A percentile compares a stretch with the other conserved stretches of the same genome.
These are phyloP conservation scores for Begonia peltatifolia DNA, from an alignment of 306 rosid species.

Conservation along the genomic window DNA sequence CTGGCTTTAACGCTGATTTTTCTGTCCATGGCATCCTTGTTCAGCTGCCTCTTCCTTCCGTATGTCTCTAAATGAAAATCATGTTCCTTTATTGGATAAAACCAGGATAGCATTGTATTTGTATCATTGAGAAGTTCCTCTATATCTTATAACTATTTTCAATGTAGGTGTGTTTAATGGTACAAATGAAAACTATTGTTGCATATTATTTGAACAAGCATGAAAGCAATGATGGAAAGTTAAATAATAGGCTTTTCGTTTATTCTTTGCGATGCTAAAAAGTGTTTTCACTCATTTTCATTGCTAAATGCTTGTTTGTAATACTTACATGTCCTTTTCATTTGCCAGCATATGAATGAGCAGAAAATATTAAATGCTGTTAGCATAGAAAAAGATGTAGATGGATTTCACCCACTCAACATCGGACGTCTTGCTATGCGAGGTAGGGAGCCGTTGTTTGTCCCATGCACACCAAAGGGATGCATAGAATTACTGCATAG, in stretches of 20 bases:
- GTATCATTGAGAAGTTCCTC: no score
- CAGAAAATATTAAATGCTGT: slow-evolving; percentile 58
- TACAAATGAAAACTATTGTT: no score
- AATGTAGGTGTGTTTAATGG: no score
- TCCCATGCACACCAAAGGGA: slow-evolving; percentile 90
- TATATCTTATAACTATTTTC: no score
- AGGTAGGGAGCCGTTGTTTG: slow-evolving; percentile 69
- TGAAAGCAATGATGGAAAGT: no score
- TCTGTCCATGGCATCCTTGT: slow-evolving; percentile 82
- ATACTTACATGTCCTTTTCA: slow-evolving; percentile 1
- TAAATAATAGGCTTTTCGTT: no score
- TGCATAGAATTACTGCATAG: slow-evolving; percentile 81
- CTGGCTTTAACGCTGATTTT: slow-evolving; percentile 54
- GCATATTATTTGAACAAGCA: no score
- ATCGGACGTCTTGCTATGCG: slow-evolving; percentile 93
- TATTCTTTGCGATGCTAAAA: no score
- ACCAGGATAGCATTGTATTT: background rate
- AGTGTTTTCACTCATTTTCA: no score
- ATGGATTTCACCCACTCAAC: slow-evolving; percentile 80
- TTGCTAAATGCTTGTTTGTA: no score
- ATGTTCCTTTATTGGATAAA: slow-evolving; percentile 5
- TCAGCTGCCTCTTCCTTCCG: slow-evolving; percentile 69
- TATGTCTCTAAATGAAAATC: slow-evolving; percentile 17
- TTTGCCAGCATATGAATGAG: slow-evolving; percentile 69
- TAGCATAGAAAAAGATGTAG: slow-evolving; percentile 72